Base-by-base conservation (phyloP, 1,284 basidiomycete genomes). In the Mycena sp. region DNA sequence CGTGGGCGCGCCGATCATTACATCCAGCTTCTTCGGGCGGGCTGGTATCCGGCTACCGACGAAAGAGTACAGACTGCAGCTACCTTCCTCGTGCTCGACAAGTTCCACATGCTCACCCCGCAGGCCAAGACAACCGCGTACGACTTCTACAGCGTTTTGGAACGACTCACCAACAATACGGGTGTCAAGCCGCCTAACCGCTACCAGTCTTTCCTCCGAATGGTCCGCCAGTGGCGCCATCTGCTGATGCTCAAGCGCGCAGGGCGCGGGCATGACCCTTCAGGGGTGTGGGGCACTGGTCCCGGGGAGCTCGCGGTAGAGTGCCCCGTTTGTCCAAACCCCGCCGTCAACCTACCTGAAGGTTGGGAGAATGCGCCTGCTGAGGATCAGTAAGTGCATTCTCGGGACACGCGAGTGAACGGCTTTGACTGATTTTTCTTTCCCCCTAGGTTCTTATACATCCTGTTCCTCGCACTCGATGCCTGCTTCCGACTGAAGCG, bases 11-110 rank as follows among this genome's bases (percentile, higher is more conserved):
- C 44, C 34, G 16, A 30, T 30, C 30, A 30, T 4, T 57, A 63
- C 20, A 59, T 73, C 5, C 81, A 83, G 72, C 72, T 80, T 10
- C 73, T 82, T 10, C 76, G 78, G 30, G 61, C 71, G 65, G 62
- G 76, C 11, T 77, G 78, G 55, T 78, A 76, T 68, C 78, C 80
- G 50, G 73, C 70, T 5, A 71, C 65, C 1, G 37, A 25, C 13
- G 22, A 25, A 8, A 10, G 30, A 13, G 65, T 65, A 2, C 50
- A 52, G 6, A 71, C 70, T 5, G 60, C 38, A 22, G 73, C 70
- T 0, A 77, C 73, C 0, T 78, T 78, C 41, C 22, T 5, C 0
- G 8, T 74, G 0, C 34, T 78, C 0, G 65, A 77, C 34, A 44
- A 69, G 38, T 77, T 60, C 20, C 77, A 78, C 7, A 38, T 77